These are phyloP conservation scores for Aspergillus sp. DNA, from an alignment of 2,329 filamentous ascomycete genomes.

Conservation along the genomic window DNA sequence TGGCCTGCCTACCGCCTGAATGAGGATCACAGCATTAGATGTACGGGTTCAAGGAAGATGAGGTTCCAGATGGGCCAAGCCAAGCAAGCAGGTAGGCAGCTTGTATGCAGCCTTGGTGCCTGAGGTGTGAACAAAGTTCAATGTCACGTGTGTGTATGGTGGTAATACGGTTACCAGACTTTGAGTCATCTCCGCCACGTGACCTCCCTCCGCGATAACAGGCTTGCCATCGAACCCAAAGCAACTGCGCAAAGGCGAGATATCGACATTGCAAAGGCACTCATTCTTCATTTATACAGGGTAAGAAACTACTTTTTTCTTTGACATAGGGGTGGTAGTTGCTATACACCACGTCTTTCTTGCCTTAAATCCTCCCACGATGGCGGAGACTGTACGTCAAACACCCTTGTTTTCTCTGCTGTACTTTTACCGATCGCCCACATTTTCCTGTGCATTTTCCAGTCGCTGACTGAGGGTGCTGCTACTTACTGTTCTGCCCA, in stretches of 20 bases:
- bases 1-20: constrained; percentile 35
- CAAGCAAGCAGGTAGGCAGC: not conserved
- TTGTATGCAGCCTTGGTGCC: constrained; percentile 2
- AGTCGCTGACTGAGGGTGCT: constrained; percentile 4
- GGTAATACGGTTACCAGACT: constrained; percentile 8
- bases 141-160: constrained; percentile 8
- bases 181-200: constrained; percentile 21
- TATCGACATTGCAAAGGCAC: constrained; percentile 2
- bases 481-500: constrained; percentile 16
- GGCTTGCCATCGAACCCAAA: constrained; percentile 19
- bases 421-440: constrained; percentile 37
- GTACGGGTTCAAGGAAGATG: not conserved
- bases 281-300: not conserved
- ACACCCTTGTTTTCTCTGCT: constrained; percentile 29
- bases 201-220: constrained; percentile 19
- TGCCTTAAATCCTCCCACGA: constrained; percentile 17
- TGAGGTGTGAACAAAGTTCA: not conserved
- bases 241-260: constrained; percentile 6
- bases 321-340: not conserved
- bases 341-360: not conserved
- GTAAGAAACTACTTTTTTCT: constrained; percentile 9
- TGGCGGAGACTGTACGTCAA: constrained; percentile 48
- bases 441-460: constrained; percentile 37
- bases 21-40: constrained; percentile 24
- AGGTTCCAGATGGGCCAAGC: not conserved